Base-by-base conservation (phyloP, 345 rosid species). In the Hibiscus syriacus region DNA sequence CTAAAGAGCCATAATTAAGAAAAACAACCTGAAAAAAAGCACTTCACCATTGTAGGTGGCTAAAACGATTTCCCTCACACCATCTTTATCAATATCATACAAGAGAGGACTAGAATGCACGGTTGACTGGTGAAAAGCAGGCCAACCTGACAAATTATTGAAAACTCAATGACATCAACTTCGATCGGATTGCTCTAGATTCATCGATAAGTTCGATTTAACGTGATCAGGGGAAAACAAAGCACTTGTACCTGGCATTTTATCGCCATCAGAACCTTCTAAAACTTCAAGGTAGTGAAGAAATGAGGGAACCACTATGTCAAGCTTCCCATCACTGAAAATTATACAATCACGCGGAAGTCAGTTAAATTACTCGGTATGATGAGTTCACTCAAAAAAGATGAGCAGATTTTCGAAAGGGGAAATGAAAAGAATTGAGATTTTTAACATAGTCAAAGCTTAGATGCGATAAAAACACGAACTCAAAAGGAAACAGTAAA, bases 221-320 rank as follows among this genome's bases (percentile, higher is more conserved):
- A 26, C 53, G 16, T 26, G 39, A 41, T 16, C 6, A 8, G 34
- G 8, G 38, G 19, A 43, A 25, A 4, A 48, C 3, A 5, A 49
- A 52, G 14, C 9, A 65, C 32, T 4, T 0, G 26, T 78, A 92
- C 99, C 99, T 14, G 98, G 87, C 98, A 92, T 86, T 83, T 92
- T 95, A 66, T 95, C 99, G 32, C 99, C 99, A 87, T 95, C 99
- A 49, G 98, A 74, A 17, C 99, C 99, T 82, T 95, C 99, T 50
- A 95, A 85, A 72, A 92, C 99, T 82, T 95, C 99, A n/a, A 95
- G 98, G 80, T 95, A 95, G 70, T 95, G 99, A 74, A 95, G 85
- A 78, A 89, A 95, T 66, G 99, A 88, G 41, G 99, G 90, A 79
- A 95, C 92, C 72, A 95, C 98, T 57, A 95, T 78, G 68, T 95